phyloP scores from a whole-genome alignment of 2,329 filamentous ascomycete species.

The Fusarium caatingaense region DNA sequence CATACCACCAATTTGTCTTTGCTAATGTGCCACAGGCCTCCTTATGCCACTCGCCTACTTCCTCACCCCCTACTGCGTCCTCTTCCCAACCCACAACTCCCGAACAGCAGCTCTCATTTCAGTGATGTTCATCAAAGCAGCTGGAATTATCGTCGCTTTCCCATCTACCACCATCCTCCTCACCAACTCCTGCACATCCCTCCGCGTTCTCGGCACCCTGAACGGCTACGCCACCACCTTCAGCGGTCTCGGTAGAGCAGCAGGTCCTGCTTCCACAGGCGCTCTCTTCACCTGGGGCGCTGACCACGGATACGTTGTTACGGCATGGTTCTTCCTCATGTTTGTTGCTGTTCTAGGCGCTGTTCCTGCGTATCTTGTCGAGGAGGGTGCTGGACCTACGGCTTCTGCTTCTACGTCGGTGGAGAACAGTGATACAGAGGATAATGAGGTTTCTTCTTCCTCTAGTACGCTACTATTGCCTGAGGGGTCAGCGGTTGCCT shows the following conservation, averaged over 20 bases:
- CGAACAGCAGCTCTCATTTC: slow-evolving; percentile 73
- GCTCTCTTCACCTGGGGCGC: slow-evolving; percentile 80
- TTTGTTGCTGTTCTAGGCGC: slow-evolving; percentile 72
- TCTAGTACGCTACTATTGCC: slow-evolving; percentile 39
- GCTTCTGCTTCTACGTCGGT: slow-evolving; percentile 48
- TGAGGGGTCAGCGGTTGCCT: slow-evolving; percentile 36
- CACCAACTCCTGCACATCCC: slow-evolving; percentile 83
- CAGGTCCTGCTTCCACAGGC: slow-evolving; percentile 81
- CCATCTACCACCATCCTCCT: slow-evolving; percentile 90
- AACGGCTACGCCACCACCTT: slow-evolving; percentile 91
- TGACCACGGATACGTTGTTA: slow-evolving; percentile 78
- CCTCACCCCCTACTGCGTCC: slow-evolving; percentile 81
- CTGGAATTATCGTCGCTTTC: slow-evolving; percentile 84
- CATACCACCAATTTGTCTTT: fast-evolving
- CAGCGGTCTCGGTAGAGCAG: slow-evolving; percentile 81
- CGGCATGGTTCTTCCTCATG: slow-evolving; percentile 85
- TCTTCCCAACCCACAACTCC: slow-evolving; percentile 60
- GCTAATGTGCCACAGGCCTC: slow-evolving; percentile 57
- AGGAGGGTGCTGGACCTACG: slow-evolving; percentile 77
- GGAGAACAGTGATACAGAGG: slow-evolving; percentile 50
- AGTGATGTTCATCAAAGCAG: slow-evolving; percentile 79
- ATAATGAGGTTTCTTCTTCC: slow-evolving; percentile 24
- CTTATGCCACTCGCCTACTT: slow-evolving; percentile 81
- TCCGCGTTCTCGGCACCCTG: slow-evolving; percentile 82
- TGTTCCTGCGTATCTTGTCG: slow-evolving; percentile 78